These are phyloP conservation scores for Lentinula detonsa DNA, from an alignment of 768 basidiomycete genomes.

Conservation along the genomic window DNA sequence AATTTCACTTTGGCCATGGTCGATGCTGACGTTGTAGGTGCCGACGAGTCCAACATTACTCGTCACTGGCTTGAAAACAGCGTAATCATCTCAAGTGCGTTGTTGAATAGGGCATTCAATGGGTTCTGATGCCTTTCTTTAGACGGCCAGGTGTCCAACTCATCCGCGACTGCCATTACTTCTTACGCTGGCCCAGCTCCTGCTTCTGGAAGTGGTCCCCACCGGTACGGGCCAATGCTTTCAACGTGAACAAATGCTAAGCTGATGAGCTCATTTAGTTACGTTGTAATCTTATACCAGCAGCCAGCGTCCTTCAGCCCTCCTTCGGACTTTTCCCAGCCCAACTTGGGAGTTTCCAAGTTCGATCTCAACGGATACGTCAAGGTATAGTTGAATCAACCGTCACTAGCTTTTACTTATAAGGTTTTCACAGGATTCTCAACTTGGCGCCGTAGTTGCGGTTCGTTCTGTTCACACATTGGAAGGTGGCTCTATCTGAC, in stretches of 20 bases:
- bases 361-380: constrained; percentile 58
- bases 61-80: constrained; percentile 81
- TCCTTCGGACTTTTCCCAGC: constrained; percentile 46
- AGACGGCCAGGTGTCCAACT: constrained; percentile 35
- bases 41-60: constrained; percentile 51
- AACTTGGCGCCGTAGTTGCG: constrained; percentile 55
- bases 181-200: constrained; percentile 71
- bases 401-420: neutral
- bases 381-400: constrained; percentile 26
- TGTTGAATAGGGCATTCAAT: neutral
- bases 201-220: constrained; percentile 61
- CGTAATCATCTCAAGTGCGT: constrained; percentile 41
- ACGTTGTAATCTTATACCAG: constrained; percentile 57
- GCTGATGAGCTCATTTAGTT: constrained; percentile 33
- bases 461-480: constrained; percentile 24
- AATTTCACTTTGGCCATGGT: constrained; percentile 69
- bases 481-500: neutral
- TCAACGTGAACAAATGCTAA: neutral
- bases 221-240: constrained; percentile 40
- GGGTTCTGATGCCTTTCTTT: neutral
- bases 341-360: constrained; percentile 44
- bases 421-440: constrained; percentile 32
- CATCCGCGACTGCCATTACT: constrained; percentile 47
- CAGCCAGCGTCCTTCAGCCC: constrained; percentile 62
- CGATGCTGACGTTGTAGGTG: constrained; percentile 66